phyloP scores from a whole-genome alignment of 2,329 filamentous ascomycete species.

The Fonsecaea multimorphosa region DNA sequence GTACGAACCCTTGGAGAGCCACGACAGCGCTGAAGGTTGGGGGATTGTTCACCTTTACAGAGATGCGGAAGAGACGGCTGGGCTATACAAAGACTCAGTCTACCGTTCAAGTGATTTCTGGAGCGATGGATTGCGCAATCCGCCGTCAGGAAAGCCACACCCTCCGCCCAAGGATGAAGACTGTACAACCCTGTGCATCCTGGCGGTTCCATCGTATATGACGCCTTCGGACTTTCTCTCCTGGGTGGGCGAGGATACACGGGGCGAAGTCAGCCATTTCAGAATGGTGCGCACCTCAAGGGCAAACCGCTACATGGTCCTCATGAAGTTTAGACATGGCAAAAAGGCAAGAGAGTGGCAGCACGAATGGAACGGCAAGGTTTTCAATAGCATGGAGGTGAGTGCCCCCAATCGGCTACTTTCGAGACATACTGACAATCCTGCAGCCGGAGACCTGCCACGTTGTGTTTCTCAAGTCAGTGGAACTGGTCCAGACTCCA shows the following conservation, averaged over 20 bases:
- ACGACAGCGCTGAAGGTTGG: conserved; percentile 74
- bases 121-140: conserved; percentile 36
- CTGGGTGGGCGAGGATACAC: conserved; percentile 86
- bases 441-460: conserved; percentile 86
- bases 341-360: conserved; percentile 79
- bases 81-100: conserved; percentile 59
- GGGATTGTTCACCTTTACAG: conserved; percentile 94
- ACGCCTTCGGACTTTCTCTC: conserved; percentile 88
- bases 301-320: conserved; percentile 90
- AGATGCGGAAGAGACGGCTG: conserved; percentile 75
- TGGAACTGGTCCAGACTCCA: conserved; percentile 75
- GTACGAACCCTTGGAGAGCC: conserved; percentile 75
- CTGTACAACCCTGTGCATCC: conserved; percentile 88
- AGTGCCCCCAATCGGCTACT: conserved; percentile 38
- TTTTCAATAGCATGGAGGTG: conserved; percentile 91
- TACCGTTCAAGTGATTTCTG: conserved; percentile 36
- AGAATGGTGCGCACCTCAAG: conserved; percentile 88
- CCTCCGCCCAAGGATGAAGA: conserved; percentile 59
- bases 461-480: conserved; percentile 91
- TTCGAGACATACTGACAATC: conserved; percentile 33
- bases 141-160: conserved; percentile 28
- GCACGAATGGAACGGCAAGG: conserved; percentile 85
- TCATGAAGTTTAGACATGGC: conserved; percentile 87
- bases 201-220: conserved; percentile 93
- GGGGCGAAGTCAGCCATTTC: conserved; percentile 87